phyloP scores from a whole-genome alignment of 805 yeast species.

The Zygosaccharomyces kombuchaensis region DNA sequence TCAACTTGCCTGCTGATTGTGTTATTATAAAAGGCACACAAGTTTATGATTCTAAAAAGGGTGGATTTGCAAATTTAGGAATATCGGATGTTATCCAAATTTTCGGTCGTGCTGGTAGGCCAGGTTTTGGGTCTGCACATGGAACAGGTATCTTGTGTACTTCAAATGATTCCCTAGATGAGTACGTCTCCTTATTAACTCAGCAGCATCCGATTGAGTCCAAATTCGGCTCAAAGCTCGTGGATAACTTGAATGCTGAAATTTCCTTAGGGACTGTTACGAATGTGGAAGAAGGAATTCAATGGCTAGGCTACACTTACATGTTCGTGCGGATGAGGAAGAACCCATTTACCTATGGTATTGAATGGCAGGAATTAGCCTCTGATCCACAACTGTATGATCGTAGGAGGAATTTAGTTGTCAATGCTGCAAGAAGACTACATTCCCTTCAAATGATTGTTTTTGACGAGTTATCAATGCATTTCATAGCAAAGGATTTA shows the following conservation, averaged over 20 bases:
- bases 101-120: constrained; percentile 99
- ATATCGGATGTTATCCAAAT: constrained; percentile 96
- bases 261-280: constrained; percentile 94
- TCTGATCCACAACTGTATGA: constrained; percentile 78
- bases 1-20: constrained; percentile 95
- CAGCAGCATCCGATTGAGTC: constrained; percentile 98
- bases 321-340: constrained; percentile 90
- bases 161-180: constrained; percentile 73
- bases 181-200: constrained; percentile 79
- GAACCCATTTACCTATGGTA: constrained; percentile 88
- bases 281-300: constrained; percentile 87
- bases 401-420: constrained; percentile 69
- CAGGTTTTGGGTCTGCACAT: constrained; percentile 77
- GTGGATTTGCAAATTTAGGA: constrained; percentile 91
- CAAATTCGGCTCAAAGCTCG: constrained; percentile 65
- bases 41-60: constrained; percentile 88
- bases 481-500: constrained; percentile 78
- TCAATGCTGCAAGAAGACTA: constrained; percentile 75
- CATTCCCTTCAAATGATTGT: constrained; percentile 90
- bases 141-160: constrained; percentile 95
- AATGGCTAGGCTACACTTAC: constrained; percentile 97
- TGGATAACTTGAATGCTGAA: constrained; percentile 94
- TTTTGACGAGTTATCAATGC: constrained; percentile 77
- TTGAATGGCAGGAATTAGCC: constrained; percentile 78
- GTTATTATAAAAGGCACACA: constrained; percentile 96